Conservation (phyloP, 192 early-diverging fungal species). For the Entrophospora sp. region DNA sequence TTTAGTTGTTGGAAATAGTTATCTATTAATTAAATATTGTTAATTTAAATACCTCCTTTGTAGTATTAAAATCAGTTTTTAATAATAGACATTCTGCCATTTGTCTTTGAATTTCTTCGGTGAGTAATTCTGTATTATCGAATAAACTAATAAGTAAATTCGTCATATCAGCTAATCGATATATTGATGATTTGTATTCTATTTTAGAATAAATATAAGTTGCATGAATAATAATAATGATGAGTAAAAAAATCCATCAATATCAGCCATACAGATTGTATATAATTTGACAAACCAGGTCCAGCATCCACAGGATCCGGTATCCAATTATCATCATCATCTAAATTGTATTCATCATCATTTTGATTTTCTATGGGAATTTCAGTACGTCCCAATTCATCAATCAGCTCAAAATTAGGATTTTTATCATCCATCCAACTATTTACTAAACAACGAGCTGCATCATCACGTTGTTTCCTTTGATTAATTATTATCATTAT, state of each 20-base stretch:
- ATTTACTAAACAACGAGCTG: constrained; percentile 57
- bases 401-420: constrained; percentile 35
- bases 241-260: not conserved
- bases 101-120: constrained; percentile 57
- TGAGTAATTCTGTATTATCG: constrained; percentile 59
- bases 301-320: constrained; percentile 56
- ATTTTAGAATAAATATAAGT: not conserved
- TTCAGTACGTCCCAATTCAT: constrained; percentile 28
- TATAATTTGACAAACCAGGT: constrained; percentile 22
- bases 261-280: not conserved
- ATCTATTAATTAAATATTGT: too few relatives aligned
- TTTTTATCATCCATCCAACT: constrained; percentile 56
- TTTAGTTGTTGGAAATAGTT: too few relatives aligned
- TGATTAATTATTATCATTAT: constrained; percentile 8
- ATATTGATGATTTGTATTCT: constrained; percentile 24
- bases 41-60: constrained; percentile 39
- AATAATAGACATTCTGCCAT: constrained; percentile 46
- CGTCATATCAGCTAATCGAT: constrained; percentile 49
- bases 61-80: constrained; percentile 38
- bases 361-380: constrained; percentile 37
- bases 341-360: constrained; percentile 43
- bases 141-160: constrained; percentile 60
- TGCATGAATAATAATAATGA: too few relatives aligned
- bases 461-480: constrained; percentile 49
- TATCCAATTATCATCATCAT: constrained; percentile 40